These are phyloP conservation scores for Pyrenochaeta sp. DNA, from an alignment of 2,329 filamentous ascomycete species.

Conservation along the genomic window DNA sequence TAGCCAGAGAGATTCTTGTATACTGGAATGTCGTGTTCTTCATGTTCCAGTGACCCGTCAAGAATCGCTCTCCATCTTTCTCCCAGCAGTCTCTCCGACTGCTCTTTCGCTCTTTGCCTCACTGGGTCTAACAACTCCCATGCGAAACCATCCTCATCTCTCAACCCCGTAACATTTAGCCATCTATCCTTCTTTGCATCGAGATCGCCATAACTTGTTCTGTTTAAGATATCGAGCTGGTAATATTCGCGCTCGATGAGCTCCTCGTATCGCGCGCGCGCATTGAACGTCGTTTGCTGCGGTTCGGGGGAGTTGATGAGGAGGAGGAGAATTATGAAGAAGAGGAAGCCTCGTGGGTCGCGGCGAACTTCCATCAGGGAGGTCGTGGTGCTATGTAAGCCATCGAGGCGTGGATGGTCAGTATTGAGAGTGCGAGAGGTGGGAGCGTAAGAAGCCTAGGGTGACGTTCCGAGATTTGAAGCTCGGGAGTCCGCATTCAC, in stretches of 20 bases:
- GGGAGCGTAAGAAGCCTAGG: background rate
- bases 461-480: slow-evolving; percentile 9
- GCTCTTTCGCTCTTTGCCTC: slow-evolving; percentile 69
- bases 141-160: slow-evolving; percentile 75
- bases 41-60: slow-evolving; percentile 49
- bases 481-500: slow-evolving; percentile 17
- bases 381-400: slow-evolving; percentile 27
- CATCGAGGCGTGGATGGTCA: slow-evolving; percentile 28
- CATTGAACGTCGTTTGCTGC: slow-evolving; percentile 43
- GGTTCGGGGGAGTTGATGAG: slow-evolving; percentile 49
- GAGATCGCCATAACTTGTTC: slow-evolving; percentile 57
- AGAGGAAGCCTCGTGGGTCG: slow-evolving; percentile 47
- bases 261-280: slow-evolving; percentile 52
- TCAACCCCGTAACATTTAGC: slow-evolving; percentile 75
- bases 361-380: slow-evolving; percentile 49
- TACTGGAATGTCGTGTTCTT: slow-evolving; percentile 59
- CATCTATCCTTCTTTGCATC: slow-evolving; percentile 55
- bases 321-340: slow-evolving; percentile 49
- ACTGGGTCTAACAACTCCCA: slow-evolving; percentile 79
- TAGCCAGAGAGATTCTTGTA: slow-evolving; percentile 83
- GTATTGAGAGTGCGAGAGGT: background rate
- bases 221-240: slow-evolving; percentile 56
- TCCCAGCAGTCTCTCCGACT: slow-evolving; percentile 54
- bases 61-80: slow-evolving; percentile 38
- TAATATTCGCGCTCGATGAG: slow-evolving; percentile 61